A percentile compares a stretch with the other conserved stretches of the same genome.
These are phyloP conservation scores for Echium plantagineum DNA, from an alignment of 257 asterid genomes.

Conservation along the genomic window DNA sequence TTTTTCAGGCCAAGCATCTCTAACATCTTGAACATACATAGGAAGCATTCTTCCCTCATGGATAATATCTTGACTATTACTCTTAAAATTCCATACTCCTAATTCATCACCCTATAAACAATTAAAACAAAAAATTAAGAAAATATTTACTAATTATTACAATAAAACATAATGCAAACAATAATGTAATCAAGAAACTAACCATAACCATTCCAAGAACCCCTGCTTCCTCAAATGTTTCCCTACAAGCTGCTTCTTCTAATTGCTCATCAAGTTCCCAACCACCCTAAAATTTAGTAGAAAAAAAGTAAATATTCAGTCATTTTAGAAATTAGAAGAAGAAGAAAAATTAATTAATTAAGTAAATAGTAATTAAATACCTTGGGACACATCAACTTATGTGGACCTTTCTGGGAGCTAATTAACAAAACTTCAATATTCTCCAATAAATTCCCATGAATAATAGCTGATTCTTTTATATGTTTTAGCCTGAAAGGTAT, in stretches of 20 bases:
- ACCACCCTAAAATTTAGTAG: constrained; percentile 48
- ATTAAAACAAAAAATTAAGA: background rate
- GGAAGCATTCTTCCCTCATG: constrained; percentile 89
- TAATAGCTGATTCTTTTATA: constrained; percentile 13
- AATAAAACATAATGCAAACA: background rate
- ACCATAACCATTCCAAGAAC: constrained; percentile 70
- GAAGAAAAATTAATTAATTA: background rate
- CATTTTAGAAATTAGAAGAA: background rate
- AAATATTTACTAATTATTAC: background rate
- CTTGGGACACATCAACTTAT: constrained; percentile 89
- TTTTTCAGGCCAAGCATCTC: constrained; percentile 91
- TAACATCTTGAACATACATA: constrained; percentile 56
- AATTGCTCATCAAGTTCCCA: constrained; percentile 88
- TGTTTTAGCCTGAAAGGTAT: constrained; percentile 59
- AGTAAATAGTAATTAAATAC: constrained; percentile 18
- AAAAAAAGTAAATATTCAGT: constrained; percentile 8
- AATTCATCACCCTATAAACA: constrained; percentile 36
- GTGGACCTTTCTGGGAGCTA: constrained; percentile 76
- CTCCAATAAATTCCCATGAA: constrained; percentile 19
- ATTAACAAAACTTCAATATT: constrained; percentile 75
- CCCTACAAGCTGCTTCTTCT: constrained; percentile 79
- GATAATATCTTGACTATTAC: constrained; percentile 75
- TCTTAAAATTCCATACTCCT: constrained; percentile 83
- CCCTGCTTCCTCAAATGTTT: constrained; percentile 89
- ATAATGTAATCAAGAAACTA: background rate